Conservation (phyloP, 306 rosid species). For the Fragaria nilgerrensis region DNA sequence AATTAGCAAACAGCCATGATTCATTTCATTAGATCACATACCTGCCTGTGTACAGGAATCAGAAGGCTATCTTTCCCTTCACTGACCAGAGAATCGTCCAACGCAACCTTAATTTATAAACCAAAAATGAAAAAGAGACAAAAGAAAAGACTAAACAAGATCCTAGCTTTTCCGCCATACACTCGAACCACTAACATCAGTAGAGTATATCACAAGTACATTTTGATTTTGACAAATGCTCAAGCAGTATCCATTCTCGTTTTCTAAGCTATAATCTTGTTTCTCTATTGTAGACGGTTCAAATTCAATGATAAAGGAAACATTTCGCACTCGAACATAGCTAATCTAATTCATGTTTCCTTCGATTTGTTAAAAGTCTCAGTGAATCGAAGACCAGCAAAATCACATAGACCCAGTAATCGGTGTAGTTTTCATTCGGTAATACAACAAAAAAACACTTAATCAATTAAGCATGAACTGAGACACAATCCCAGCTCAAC, state of each 20-base stretch:
- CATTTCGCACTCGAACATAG: not conserved
- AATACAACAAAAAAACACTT: not conserved
- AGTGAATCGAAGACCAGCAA: not conserved
- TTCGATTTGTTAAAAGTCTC: too few species aligned
- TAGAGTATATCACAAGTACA: not conserved
- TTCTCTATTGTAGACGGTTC: not conserved
- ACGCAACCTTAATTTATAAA: constrained; percentile 40
- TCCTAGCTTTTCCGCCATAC: not conserved
- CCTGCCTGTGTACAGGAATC: constrained; percentile 66
- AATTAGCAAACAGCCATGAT: not conserved
- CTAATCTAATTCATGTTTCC: not conserved
- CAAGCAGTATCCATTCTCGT: not conserved
- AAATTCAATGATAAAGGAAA: not conserved
- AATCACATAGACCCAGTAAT: not conserved
- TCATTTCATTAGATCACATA: constrained; percentile 23
- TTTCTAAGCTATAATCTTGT: not conserved
- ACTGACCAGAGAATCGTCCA: constrained; percentile 51
- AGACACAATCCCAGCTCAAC: not conserved
- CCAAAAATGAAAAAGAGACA: not conserved
- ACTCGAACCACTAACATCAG: not conserved
- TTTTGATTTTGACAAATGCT: not conserved
- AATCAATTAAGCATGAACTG: not conserved
- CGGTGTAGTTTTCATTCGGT: not conserved
- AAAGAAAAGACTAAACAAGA: not conserved
- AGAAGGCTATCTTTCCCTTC: constrained; percentile 81